These are phyloP conservation scores for Parmelia sp. DNA, from an alignment of 495 filamentous ascomycete species.

Conservation along the genomic window DNA sequence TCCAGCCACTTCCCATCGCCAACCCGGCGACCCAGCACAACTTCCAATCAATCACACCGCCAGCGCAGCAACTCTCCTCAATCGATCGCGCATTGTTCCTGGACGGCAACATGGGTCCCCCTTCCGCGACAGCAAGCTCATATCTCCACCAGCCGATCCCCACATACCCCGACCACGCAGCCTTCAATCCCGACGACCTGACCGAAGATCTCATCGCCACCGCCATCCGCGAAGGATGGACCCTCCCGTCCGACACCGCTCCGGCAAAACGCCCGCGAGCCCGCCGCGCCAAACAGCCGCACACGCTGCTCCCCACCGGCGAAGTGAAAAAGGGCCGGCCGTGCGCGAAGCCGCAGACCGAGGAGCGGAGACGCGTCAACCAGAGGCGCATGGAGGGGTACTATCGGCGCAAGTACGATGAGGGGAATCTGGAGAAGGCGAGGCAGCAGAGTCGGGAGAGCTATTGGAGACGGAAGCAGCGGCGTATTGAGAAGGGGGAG, in stretches of 20 bases:
- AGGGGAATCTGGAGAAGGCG: slow-evolving; percentile 3
- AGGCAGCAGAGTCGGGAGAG: neutral
- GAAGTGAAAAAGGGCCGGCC: neutral
- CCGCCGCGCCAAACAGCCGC: neutral
- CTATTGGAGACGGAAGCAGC: neutral
- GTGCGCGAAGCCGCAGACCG: slow-evolving; percentile 1
- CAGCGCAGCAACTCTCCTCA: neutral
- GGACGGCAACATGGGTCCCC: neutral
- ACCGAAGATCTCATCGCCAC: neutral
- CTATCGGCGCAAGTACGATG: neutral
- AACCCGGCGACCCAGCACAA: neutral
- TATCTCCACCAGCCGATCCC: neutral
- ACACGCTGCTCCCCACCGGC: neutral
- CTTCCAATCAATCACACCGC: neutral
- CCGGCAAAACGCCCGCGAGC: neutral
- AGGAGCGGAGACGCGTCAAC: neutral
- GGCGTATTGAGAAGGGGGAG: neutral
- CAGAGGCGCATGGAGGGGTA: slow-evolving; percentile 4
- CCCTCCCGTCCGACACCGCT: neutral
- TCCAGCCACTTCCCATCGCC: neutral
- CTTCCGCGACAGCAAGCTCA: neutral
- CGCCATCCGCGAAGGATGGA: neutral
- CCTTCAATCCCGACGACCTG: neutral
- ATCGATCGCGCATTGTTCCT: neutral
- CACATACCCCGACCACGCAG: neutral